A percentile compares a stretch with the other conserved stretches of the same genome.
These are phyloP conservation scores for Inonotus hispidus DNA, from an alignment of 1,284 basidiomycete species.

Conservation along the genomic window DNA sequence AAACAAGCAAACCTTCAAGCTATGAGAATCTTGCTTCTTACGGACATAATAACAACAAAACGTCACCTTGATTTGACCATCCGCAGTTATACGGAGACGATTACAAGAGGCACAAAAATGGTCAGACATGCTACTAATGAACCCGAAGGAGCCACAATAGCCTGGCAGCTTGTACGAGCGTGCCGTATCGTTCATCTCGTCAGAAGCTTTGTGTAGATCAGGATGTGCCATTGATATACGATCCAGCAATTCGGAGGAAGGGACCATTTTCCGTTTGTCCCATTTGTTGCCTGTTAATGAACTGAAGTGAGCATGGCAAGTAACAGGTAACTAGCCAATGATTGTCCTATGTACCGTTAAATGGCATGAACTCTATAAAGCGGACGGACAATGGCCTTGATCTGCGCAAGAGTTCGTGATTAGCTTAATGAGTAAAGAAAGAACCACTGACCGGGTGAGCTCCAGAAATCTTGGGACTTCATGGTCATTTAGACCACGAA, in stretches of 20 bases:
- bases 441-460: conserved; percentile 46
- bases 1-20: conserved; percentile 73
- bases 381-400: conserved; percentile 63
- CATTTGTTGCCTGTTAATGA: conserved; percentile 69
- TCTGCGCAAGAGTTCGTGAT: not conserved
- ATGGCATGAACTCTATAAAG: conserved; percentile 94
- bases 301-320: conserved; percentile 2
- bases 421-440: not conserved
- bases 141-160: conserved; percentile 71
- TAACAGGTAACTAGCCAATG: not conserved
- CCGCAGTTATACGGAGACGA: conserved; percentile 77
- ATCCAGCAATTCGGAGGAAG: conserved; percentile 58
- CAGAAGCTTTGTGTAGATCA: conserved; percentile 45
- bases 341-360: conserved; percentile 52
- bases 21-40: not conserved
- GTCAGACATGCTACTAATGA: conserved; percentile 91
- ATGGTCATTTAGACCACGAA: conserved; percentile 74
- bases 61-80: conserved; percentile 82
- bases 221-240: conserved; percentile 46
- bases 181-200: conserved; percentile 77
- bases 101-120: conserved; percentile 88
- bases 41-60: not conserved
- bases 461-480: conserved; percentile 78
- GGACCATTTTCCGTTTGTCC: conserved; percentile 77
- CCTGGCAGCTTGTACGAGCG: conserved; percentile 75